A percentile compares a stretch with the other conserved stretches of the same genome.
Evolutionary conservation across 2,329 filamentous ascomycete genomes (phyloP).

Genomic region (Xylariaceae sp.): DNA sequence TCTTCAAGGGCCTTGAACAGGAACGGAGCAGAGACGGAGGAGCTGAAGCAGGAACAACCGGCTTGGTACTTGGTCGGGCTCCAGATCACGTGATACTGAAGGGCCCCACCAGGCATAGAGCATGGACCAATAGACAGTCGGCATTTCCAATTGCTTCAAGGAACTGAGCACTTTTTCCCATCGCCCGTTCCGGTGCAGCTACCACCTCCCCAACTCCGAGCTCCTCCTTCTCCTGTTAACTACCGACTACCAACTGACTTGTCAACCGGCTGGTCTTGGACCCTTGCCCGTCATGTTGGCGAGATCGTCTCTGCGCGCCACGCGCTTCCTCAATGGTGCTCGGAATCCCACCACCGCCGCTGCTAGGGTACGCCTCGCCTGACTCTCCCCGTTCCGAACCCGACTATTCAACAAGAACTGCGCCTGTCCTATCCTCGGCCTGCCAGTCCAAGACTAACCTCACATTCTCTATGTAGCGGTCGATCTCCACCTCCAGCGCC

Average conservation of each 20-base stretch:
- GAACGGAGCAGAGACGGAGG: too few species aligned
- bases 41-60: too few species aligned
- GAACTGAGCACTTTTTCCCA: conserved; percentile 31
- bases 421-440: background rate
- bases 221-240: conserved; percentile 21
- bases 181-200: conserved; percentile 20
- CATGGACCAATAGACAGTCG: conserved; percentile 25
- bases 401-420: conserved; percentile 34
- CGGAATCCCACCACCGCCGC: conserved; percentile 66
- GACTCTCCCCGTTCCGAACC: conserved; percentile 2
- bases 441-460: conserved; percentile 15
- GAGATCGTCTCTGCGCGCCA: conserved; percentile 82
- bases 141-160: conserved; percentile 32
- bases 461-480: conserved; percentile 42
- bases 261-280: conserved; percentile 32
- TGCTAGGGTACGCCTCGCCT: conserved; percentile 64
- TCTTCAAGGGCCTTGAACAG: too few species aligned
- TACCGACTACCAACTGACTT: conserved; percentile 23
- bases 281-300: conserved; percentile 74
- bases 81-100: conserved; percentile 13
- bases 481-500: conserved; percentile 65
- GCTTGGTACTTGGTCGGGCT: conserved; percentile 2
- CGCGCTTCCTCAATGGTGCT: conserved; percentile 76
- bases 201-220: conserved; percentile 23
- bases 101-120: conserved; percentile 14